These are phyloP conservation scores for Diutina ranongensis DNA, from an alignment of 1,139 yeast genomes.

Conservation along the genomic window DNA sequence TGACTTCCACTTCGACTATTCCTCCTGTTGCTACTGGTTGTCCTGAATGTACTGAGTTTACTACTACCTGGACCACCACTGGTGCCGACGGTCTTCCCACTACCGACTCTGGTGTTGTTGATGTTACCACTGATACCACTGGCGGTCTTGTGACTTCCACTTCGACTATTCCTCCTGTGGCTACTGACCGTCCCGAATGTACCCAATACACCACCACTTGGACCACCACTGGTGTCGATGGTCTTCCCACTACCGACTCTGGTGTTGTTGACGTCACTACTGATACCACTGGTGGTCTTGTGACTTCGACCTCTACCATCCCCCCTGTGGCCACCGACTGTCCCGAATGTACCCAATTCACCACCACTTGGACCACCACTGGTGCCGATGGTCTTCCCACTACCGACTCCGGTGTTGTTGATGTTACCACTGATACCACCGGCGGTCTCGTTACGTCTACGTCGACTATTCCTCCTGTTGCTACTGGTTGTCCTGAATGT, in stretches of 20 bases:
- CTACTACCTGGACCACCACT: constrained; percentile 4
- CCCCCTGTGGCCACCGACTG: not conserved
- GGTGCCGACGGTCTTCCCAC: not conserved
- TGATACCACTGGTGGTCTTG: not conserved
- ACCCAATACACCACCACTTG: constrained; percentile 3
- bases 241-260: not conserved
- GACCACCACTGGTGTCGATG: not conserved
- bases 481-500: not conserved
- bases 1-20: not conserved
- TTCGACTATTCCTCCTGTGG: not conserved
- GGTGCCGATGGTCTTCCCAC: not conserved
- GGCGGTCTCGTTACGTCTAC: not conserved
- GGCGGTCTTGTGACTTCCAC: not conserved
- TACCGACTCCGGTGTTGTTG: constrained; percentile 2
- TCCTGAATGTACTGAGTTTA: not conserved
- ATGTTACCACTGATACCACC: constrained; percentile 1
- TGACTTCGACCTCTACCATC: not conserved
- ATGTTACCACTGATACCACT: not conserved
- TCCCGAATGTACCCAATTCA: not conserved
- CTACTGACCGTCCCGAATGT: not conserved
- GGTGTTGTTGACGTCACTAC: constrained; percentile 1
- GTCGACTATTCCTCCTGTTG: not conserved
- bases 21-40: not conserved
- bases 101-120: constrained; percentile 1
- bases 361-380: constrained; percentile 5